These are phyloP conservation scores for Penicillium sp. DNA, from an alignment of 2,329 filamentous ascomycete species.

Conservation along the genomic window DNA sequence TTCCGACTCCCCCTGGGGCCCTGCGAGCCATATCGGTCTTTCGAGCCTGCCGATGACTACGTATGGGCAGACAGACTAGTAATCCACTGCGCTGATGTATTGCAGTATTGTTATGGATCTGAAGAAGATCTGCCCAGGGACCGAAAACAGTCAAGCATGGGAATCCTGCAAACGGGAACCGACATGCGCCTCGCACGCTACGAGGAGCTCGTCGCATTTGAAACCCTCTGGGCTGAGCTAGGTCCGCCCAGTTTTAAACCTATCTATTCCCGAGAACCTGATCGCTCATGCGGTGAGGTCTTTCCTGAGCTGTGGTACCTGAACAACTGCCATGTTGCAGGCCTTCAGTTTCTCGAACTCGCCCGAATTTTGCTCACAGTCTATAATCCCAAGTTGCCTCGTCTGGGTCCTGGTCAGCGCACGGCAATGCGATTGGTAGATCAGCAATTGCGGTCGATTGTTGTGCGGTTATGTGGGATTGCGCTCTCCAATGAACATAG, in stretches of 20 bases:
- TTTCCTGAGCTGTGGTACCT: conserved; percentile 63
- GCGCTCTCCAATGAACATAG: conserved; percentile 57
- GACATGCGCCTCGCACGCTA: conserved; percentile 17
- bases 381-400: conserved; percentile 56
- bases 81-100: conserved; percentile 62
- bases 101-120: conserved; percentile 60
- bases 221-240: conserved; percentile 48
- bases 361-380: conserved; percentile 58
- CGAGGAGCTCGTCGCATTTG: conserved; percentile 44
- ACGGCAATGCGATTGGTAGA: conserved; percentile 16
- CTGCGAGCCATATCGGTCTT: conserved; percentile 38
- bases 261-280: conserved; percentile 49
- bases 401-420: conserved; percentile 42
- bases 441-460: conserved; percentile 34
- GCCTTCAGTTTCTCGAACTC: conserved; percentile 61
- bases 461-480: conserved; percentile 60
- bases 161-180: conserved; percentile 14
- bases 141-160: conserved; percentile 12
- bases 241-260: conserved; percentile 57
- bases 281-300: conserved; percentile 36
- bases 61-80: conserved; percentile 54
- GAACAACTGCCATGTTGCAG: conserved; percentile 59
- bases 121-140: conserved; percentile 4
- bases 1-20: conserved; percentile 39
- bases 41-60: conserved; percentile 33